Percentiles rank a stretch among this genome's conserved stretches.
phyloP scores from a whole-genome alignment of 2,329 filamentous ascomycete genomes.

The Penicillium hesseltinei region DNA sequence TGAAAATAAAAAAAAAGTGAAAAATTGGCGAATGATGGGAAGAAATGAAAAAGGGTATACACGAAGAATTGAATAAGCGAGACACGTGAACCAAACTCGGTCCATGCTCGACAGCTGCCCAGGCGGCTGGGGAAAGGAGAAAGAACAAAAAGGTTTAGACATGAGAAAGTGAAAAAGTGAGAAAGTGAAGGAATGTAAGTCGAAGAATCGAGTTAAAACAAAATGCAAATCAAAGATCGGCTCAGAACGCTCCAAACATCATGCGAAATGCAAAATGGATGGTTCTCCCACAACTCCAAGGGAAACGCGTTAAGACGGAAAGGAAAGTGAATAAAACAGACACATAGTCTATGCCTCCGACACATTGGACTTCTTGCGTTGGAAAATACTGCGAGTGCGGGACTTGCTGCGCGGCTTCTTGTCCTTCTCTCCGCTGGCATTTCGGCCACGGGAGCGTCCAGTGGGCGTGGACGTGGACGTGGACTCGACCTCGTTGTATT shows the following conservation, averaged over 20 bases:
- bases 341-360: conserved; percentile 27
- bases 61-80: conserved; percentile 28
- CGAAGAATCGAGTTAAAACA: conserved; percentile 1
- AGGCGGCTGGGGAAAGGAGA: conserved; percentile 19
- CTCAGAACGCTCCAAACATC: conserved; percentile 18
- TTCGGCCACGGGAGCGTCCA: conserved; percentile 35
- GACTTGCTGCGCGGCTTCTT: conserved; percentile 75
- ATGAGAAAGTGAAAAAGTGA: conserved; percentile 14
- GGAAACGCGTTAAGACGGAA: background rate
- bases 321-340: background rate
- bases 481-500: conserved; percentile 70
- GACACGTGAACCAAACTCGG: conserved; percentile 4
- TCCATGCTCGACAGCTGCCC: conserved; percentile 23
- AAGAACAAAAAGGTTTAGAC: conserved; percentile 16
- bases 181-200: conserved; percentile 13
- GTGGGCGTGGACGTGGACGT: conserved; percentile 1
- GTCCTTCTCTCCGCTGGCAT: conserved; percentile 55
- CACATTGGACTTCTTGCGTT: conserved; percentile 52
- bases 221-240: conserved; percentile 14
- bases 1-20: conserved; percentile 13
- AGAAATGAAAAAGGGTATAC: conserved; percentile 22
- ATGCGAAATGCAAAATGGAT: conserved; percentile 22
- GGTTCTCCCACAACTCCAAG: background rate
- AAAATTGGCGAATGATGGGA: conserved; percentile 13
- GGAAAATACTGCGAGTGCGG: conserved; percentile 70